These are phyloP conservation scores for Podospora sp. DNA, from an alignment of 495 filamentous ascomycete species.

Conservation along the genomic window DNA sequence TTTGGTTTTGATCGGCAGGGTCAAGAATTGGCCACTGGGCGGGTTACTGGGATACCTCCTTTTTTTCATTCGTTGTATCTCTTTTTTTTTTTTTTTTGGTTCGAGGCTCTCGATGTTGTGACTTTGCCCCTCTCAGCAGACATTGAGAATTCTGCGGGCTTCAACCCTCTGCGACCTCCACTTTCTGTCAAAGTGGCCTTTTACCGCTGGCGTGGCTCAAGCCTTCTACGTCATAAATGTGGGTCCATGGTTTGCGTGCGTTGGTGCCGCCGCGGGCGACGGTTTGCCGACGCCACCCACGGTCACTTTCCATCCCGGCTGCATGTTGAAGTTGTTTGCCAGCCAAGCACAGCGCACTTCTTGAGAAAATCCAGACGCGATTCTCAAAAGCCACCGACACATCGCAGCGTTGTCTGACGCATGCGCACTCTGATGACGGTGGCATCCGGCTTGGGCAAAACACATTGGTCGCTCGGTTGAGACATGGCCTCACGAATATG, in stretches of 20 bases:
- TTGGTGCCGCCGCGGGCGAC: too few species aligned
- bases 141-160: background rate
- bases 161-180: constrained; percentile 8
- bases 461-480: background rate
- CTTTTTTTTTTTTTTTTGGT: too few species aligned
- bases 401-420: background rate
- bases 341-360: background rate
- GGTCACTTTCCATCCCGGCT: background rate
- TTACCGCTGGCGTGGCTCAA: background rate
- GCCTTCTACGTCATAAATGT: constrained; percentile 6
- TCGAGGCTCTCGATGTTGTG: background rate
- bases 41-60: background rate
- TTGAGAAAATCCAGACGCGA: background rate
- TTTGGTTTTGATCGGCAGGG: constrained; percentile 16
- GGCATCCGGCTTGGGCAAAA: background rate
- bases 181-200: constrained; percentile 1
- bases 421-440: background rate
- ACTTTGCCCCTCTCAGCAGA: constrained; percentile 13
- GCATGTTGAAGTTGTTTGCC: background rate
- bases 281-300: background rate
- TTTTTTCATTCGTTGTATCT: background rate
- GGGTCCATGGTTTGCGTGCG: background rate
- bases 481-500: background rate
- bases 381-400: too few species aligned
- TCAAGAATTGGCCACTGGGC: background rate